Base-by-base conservation (phyloP, 371 early-diverging fungal genomes). In the Zopfochytrium polystomum region DNA sequence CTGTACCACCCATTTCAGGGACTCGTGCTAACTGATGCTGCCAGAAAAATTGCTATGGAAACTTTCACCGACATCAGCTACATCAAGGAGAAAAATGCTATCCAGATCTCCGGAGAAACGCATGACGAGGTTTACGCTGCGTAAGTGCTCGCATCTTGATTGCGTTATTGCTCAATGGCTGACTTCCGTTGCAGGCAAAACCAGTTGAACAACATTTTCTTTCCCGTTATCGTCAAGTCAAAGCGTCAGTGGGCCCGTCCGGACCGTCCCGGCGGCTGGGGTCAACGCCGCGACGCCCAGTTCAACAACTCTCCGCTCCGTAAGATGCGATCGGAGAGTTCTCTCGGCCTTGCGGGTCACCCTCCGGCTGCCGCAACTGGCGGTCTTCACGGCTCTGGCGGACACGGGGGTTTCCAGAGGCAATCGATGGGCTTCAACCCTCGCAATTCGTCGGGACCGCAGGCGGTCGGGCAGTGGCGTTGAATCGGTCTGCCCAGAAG, bases 201-300 rank as follows among this genome's bases (percentile, higher is more conserved):
- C 58, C 66, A 70, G 42, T 70, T 78, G 55, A 78, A 78, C 64
- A 52, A 52, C 51, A 61, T 76, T 54, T 76, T 78, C 70, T 76
- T 74, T 62, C 74, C 74, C 31, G 73, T 72, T 29, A 68, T 69
- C 45, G 72, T 73, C 44, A 70, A 75, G 44, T 67, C 71, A 29
- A 78, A 78, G 58, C 63, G 70, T 30, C 75, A 74, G 56, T 78
- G 79, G 79, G 79, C 73, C n/a, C 63, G 79, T n/a, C 79, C 79
- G 38, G 79, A 78, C 61, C 60, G 76, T 13, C 79, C 79, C 22
- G 79, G 79, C 30, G 50, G 34, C 29, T 78, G 79, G 79, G 79
- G 79, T 47, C 79, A 78, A 54, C 69, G 79, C 33, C 65, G 79
- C 9, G 79, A 78, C 50, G 46, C 62, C 1, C 32, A 66, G 9